Evolutionary conservation across 1,284 basidiomycete genomes (phyloP).

Genomic region (Cryptococcus sp.): DNA sequence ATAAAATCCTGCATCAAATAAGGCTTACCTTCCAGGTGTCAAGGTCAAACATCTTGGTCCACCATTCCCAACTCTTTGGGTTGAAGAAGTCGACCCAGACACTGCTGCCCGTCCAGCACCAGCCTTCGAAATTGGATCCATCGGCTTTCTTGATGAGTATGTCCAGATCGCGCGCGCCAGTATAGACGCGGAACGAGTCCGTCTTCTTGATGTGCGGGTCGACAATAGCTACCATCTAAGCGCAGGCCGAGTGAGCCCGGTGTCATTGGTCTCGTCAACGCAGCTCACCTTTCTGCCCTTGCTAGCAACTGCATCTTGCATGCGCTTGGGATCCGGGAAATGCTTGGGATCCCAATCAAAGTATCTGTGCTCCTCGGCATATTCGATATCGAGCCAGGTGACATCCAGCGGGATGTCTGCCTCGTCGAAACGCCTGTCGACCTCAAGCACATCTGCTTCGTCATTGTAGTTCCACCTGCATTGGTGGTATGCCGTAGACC

Average conservation of each 20-base stretch:
- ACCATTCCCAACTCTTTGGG: constrained; percentile 86
- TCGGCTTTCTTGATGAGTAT: constrained; percentile 82
- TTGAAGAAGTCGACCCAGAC: constrained; percentile 99
- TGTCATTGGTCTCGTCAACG: too few species aligned
- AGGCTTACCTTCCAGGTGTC: constrained; percentile 54
- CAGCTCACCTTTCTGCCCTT: constrained; percentile 75
- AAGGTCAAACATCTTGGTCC: constrained; percentile 79
- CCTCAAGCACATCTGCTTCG: constrained; percentile 83
- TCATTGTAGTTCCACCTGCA: constrained; percentile 98
- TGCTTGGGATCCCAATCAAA: constrained; percentile 92
- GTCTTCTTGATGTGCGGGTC: constrained; percentile 94
- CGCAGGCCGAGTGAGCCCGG: not conserved
- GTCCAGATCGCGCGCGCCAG: constrained; percentile 75
- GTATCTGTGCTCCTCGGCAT: constrained; percentile 91
- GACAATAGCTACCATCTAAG: constrained; percentile 91
- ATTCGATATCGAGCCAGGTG: constrained; percentile 98
- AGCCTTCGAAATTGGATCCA: constrained; percentile 87
- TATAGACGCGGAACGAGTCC: constrained; percentile 78
- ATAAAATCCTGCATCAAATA: not conserved
- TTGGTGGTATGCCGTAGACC: constrained; percentile 93
- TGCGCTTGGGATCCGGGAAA: constrained; percentile 91
- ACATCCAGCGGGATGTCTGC: constrained; percentile 95
- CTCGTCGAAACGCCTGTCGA: constrained; percentile 85
- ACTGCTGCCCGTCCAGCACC: constrained; percentile 96
- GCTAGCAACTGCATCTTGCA: constrained; percentile 85